Percentiles rank a stretch among this genome's conserved stretches.
Conservation (phyloP, 495 filamentous ascomycete genomes). For the Lichenothelia convexa region DNA sequence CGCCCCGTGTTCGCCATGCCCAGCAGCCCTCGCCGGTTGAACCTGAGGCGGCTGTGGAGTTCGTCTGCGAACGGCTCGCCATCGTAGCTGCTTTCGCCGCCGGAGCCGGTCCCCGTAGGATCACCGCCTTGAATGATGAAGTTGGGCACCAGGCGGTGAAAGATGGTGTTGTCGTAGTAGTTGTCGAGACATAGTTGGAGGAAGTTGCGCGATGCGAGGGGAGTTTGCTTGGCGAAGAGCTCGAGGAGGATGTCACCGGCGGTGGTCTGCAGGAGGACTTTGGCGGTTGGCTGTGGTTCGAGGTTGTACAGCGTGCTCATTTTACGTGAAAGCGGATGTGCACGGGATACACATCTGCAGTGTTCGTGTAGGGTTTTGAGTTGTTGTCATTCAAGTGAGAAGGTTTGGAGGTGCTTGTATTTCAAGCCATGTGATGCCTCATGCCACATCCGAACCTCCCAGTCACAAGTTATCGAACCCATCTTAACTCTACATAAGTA, state of each 20-base stretch:
- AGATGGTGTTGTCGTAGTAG: constrained; percentile 82
- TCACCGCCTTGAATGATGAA: constrained; percentile 92
- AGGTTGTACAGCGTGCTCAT: constrained; percentile 89
- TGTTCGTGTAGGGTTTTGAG: too few species aligned
- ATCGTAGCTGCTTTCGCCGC: constrained; percentile 82
- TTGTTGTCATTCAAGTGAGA: too few species aligned
- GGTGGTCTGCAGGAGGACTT: constrained; percentile 75
- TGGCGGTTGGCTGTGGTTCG: constrained; percentile 82
- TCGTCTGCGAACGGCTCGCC: constrained; percentile 79
- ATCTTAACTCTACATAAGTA: too few species aligned
- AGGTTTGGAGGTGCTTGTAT: too few species aligned
- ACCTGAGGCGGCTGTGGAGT: constrained; percentile 78
- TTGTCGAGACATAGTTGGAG: constrained; percentile 86
- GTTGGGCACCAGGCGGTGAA: constrained; percentile 79
- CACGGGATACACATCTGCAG: too few species aligned
- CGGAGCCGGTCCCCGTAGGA: constrained; percentile 67
- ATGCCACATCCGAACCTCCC: too few species aligned
- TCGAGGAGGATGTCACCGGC: constrained; percentile 75
- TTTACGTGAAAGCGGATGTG: too few species aligned
- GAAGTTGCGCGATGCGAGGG: constrained; percentile 84
- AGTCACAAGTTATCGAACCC: too few species aligned
- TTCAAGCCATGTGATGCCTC: too few species aligned
- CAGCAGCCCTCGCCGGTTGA: constrained; percentile 75
- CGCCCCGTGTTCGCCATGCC: constrained; percentile 75
- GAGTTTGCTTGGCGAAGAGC: constrained; percentile 85